Percentiles rank a stretch among this genome's conserved stretches.
Conservation (phyloP, 176 grass and related monocot genomes). For the Cymbopogon citratus region DNA sequence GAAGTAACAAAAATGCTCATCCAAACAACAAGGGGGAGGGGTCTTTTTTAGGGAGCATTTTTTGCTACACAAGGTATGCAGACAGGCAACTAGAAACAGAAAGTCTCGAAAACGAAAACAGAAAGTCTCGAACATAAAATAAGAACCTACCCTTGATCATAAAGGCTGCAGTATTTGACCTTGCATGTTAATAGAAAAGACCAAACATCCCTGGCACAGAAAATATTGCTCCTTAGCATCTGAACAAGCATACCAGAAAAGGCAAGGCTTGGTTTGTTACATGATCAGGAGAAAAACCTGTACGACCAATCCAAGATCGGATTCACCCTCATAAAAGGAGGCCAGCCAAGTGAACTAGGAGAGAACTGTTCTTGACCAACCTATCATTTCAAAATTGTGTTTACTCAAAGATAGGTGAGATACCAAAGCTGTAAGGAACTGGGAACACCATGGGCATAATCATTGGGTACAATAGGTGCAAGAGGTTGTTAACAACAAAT, state of each 20-base stretch:
- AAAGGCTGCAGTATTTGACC: slow-evolving; percentile 90
- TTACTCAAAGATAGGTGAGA: slow-evolving; percentile 7
- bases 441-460: background rate
- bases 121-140: background rate
- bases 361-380: slow-evolving; percentile 99
- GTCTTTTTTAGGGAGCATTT: background rate
- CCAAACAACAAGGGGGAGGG: background rate
- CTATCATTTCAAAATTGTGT: slow-evolving; percentile 48
- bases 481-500: slow-evolving; percentile 13
- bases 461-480: slow-evolving; percentile 20
- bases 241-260: slow-evolving; percentile 22
- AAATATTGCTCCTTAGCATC: slow-evolving; percentile 29
- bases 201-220: slow-evolving; percentile 88
- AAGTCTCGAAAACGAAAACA: background rate
- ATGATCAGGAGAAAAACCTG: slow-evolving; percentile 62
- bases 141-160: slow-evolving; percentile 81
- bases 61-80: background rate
- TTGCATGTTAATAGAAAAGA: slow-evolving; percentile 94
- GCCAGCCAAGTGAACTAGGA: slow-evolving; percentile 95
- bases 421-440: background rate
- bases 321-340: slow-evolving; percentile 99
- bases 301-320: slow-evolving; percentile 99
- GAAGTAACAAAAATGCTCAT: slow-evolving; percentile 10
- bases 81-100: background rate
- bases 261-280: slow-evolving; percentile 21